phyloP scores from a whole-genome alignment of 306 rosid species.

The Argentina anserina region DNA sequence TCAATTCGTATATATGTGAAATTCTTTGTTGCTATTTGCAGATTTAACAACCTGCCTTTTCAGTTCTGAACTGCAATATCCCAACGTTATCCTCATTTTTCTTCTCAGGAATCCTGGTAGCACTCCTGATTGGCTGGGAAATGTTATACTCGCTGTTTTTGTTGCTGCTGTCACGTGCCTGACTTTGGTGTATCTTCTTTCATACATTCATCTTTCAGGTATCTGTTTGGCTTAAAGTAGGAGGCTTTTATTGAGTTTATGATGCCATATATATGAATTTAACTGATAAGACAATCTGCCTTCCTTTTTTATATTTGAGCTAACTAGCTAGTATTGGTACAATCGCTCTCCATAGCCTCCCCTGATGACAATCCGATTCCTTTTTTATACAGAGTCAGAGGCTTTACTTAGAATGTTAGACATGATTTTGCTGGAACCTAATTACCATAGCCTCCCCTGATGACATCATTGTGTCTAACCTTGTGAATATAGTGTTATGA shows the following conservation, averaged over 20 bases:
- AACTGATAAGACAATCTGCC: neutral
- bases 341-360: constrained; percentile 44
- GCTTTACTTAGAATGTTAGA: neutral
- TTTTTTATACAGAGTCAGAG: no score
- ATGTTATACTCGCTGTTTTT: constrained; percentile 51
- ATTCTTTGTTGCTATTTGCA: no score
- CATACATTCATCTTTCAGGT: constrained; percentile 96
- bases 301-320: constrained; percentile 1
- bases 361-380: no score
- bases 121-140: constrained; percentile 92
- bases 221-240: constrained; percentile 18
- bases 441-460: neutral
- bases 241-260: neutral
- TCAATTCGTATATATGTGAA: no score
- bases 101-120: constrained; percentile 86
- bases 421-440: neutral
- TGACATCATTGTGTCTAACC: neutral
- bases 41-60: neutral
- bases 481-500: neutral
- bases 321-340: neutral
- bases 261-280: neutral
- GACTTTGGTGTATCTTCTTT: constrained; percentile 85
- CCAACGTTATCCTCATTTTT: constrained; percentile 6
- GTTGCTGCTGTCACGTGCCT: constrained; percentile 57
- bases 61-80: neutral